Base-by-base conservation (phyloP, 2,329 filamentous ascomycete species). In the Xylaria sp. region DNA sequence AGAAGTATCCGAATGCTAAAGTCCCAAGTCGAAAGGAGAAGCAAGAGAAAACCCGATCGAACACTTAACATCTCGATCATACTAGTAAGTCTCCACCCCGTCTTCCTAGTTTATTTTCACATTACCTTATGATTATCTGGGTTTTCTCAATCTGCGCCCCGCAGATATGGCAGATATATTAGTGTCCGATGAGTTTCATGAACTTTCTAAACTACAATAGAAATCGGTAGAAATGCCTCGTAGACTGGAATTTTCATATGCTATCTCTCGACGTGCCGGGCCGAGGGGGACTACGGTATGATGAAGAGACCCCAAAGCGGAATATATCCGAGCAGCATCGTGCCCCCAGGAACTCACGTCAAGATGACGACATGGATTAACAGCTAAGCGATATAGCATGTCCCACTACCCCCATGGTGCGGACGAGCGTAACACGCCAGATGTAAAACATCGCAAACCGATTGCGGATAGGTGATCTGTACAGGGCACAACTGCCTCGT, bases 11-110 rank as follows among this genome's bases (percentile, higher is more conserved):
- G 56, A 37, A 55, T 54, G 34, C 54, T 41, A 56, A 37, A 25
- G 10, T 34, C 15, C n/a, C 44, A 51, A n/a, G 20, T 41, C 57
- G 7, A 20, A 32, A 20, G 12, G n/a, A 55, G 18, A 37, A 55
- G 28, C 8, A 55, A 55, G 18, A 37, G 10, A 68, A 52, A 68
- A 62, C 65, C 70, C 69, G 72, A 75, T 74, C 71, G 61, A 71
- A 64, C 73, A 70, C 72, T 75, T 44, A 69, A 70, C 67, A 70
- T 66, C 70, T 72, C 72, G 72, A 75, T 75, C 74, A 50, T n/a
- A 59, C 28, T 28, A 28, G 28, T 28, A 28, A 28, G 63, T 69
- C 63, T 59, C 63, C 57, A 69, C 34, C 34, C n/a, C 39, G 41
- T 37, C 23, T 63, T 48, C 56, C 52, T 61, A n/a, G 10, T 61